Percentiles rank a stretch among this genome's conserved stretches.
Evolutionary conservation across 768 basidiomycete species (phyloP).

Genomic region (Saitozyma sp.): DNA sequence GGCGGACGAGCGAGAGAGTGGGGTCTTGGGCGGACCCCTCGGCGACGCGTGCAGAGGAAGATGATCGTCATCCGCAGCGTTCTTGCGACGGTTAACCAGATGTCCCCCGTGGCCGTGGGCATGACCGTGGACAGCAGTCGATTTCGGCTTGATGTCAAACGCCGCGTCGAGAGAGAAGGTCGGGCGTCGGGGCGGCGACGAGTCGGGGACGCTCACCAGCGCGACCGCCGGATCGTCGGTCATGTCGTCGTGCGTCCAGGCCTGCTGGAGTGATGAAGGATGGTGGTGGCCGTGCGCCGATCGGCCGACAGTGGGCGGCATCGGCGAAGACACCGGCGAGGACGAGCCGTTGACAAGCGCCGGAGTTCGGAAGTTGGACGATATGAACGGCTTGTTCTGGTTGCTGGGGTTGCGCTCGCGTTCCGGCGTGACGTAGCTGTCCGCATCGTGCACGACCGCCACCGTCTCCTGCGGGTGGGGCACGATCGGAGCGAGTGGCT

Average conservation of each 20-base stretch:
- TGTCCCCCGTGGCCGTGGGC: neutral
- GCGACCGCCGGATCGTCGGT: slow-evolving; percentile 1
- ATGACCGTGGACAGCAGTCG: neutral
- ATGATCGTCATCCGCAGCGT: slow-evolving; percentile 22
- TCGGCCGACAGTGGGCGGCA: slow-evolving; percentile 41
- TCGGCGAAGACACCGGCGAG: slow-evolving; percentile 45
- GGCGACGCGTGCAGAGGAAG: slow-evolving; percentile 2
- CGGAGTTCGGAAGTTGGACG: slow-evolving; percentile 42
- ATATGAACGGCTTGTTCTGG: slow-evolving; percentile 19
- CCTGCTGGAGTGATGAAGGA: slow-evolving; percentile 34
- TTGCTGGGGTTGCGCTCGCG: slow-evolving; percentile 22
- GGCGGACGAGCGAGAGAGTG: slow-evolving; percentile 37
- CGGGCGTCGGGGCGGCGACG: slow-evolving; percentile 15
- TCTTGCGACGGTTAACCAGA: neutral
- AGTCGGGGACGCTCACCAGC: slow-evolving; percentile 6
- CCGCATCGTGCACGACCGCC: slow-evolving; percentile 10
- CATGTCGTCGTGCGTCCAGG: slow-evolving; percentile 42
- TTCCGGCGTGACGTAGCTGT: slow-evolving; percentile 42
- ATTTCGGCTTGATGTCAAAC: slow-evolving; percentile 40
- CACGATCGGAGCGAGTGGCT: slow-evolving; percentile 23
- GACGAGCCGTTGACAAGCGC: slow-evolving; percentile 42
- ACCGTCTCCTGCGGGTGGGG: slow-evolving; percentile 27
- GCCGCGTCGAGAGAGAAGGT: slow-evolving; percentile 28
- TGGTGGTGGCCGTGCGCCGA: slow-evolving; percentile 20
- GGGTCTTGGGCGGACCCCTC: slow-evolving; percentile 40